These are phyloP conservation scores for Lachancea waltii DNA, from an alignment of 805 yeast species.

Conservation along the genomic window DNA sequence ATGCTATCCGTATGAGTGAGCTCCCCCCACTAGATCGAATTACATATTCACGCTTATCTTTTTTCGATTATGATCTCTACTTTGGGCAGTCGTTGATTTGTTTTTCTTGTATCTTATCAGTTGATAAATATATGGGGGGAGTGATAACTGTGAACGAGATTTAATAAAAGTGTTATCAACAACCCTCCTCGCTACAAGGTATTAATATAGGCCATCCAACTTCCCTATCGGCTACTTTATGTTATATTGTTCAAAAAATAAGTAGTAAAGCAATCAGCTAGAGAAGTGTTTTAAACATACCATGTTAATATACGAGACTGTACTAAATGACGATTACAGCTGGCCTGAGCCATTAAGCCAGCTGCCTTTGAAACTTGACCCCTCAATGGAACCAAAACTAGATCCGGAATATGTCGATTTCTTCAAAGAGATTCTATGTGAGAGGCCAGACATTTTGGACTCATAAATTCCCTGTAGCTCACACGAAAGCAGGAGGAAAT, in stretches of 20 bases:
- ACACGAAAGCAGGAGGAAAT: conserved; percentile 32
- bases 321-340: conserved; percentile 22
- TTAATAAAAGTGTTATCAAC: not conserved
- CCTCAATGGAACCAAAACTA: conserved; percentile 25
- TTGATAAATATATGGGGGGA: too few species aligned
- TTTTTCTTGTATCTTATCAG: too few species aligned
- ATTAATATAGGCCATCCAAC: not conserved
- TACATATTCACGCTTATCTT: too few species aligned
- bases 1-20: too few species aligned
- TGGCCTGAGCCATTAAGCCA: conserved; percentile 27
- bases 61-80: too few species aligned
- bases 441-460: conserved; percentile 31
- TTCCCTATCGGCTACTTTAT: too few species aligned
- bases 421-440: conserved; percentile 29
- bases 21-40: too few species aligned
- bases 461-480: conserved; percentile 33
- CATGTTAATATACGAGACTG: conserved; percentile 11
- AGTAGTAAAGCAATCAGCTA: too few species aligned
- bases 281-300: not conserved
- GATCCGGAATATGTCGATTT: conserved; percentile 37
- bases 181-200: not conserved
- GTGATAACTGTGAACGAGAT: not conserved
- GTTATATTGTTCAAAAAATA: not conserved
- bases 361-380: conserved; percentile 32
- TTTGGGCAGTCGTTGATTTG: too few species aligned